A percentile compares a stretch with the other conserved stretches of the same genome.
Conservation (phyloP, 495 filamentous ascomycete species). For the Oleoguttula mirabilis region DNA sequence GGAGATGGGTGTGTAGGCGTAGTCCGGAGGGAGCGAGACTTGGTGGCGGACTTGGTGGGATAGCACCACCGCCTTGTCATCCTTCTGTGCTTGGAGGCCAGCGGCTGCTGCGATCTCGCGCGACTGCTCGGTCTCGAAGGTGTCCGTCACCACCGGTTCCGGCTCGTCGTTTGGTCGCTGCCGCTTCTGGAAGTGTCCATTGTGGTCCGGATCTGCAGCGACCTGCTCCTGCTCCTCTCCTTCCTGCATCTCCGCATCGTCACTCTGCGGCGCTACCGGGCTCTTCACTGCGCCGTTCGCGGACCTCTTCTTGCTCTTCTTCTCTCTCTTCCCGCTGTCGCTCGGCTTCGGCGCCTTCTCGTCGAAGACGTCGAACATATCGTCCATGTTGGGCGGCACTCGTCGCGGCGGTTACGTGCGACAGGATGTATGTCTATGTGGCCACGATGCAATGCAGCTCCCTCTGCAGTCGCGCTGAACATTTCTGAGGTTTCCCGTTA, state of each 20-base stretch:
- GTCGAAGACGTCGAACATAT: constrained; percentile 33
- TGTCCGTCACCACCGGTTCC: constrained; percentile 79
- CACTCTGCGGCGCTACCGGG: constrained; percentile 18
- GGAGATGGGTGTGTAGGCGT: constrained; percentile 84
- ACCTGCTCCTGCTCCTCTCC: constrained; percentile 19
- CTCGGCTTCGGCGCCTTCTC: constrained; percentile 14
- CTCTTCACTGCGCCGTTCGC: constrained; percentile 62
- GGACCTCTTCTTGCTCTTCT: constrained; percentile 45
- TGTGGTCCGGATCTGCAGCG: constrained; percentile 29
- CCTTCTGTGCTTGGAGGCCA: constrained; percentile 57
- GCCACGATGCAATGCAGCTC: no score
- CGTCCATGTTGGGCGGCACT: constrained; percentile 18
- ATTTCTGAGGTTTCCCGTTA: no score
- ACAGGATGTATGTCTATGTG: no score
- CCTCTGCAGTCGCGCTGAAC: no score
- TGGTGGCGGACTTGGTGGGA: constrained; percentile 98
- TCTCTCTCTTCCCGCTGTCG: constrained; percentile 12
- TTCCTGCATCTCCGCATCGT: constrained; percentile 29
- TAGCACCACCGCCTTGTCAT: constrained; percentile 57
- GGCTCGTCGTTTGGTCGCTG: constrained; percentile 58
- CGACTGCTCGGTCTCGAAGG: constrained; percentile 92
- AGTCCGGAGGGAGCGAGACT: constrained; percentile 74
- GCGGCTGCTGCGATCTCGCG: constrained; percentile 71
- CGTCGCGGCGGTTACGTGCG: no score
- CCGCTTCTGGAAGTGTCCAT: constrained; percentile 48